Base-by-base conservation (phyloP, 139 green algal genomes). In the Picochlorum sp. region DNA sequence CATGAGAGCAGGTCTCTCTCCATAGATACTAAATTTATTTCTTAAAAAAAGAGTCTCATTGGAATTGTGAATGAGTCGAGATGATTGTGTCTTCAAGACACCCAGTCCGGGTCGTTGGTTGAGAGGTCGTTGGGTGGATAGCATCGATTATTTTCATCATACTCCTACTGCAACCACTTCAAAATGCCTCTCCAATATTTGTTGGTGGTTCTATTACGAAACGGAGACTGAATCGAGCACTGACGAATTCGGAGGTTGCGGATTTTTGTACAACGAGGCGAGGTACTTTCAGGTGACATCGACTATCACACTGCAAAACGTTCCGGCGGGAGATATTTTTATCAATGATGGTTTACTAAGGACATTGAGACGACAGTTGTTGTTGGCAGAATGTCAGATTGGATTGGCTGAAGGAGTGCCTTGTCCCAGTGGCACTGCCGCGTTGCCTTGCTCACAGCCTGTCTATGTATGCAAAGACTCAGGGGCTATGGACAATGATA, bases 381-480 rank as follows among this genome's bases (percentile, higher is more conserved):
- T 47, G n/a, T 20, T 75, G 26, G 16, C 57, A 23, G n/a, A 32
- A 11, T 75, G 69, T 55, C 69, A 75, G 44, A 62, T 75, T 41
- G 20, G 21, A 24, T 51, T 75, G 41, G 61, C 30, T 21, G 23
- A 41, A 18, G 37, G 61, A 18, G 15, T 16, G 9, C 14, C 37
- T 23, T 66, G 61, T 15, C 18, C 34, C 14, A 54, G 37, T 45
- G 61, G 37, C 14, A 55, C 14, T 21, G 26, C 14, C 10, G 8
- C 16, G 5, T 34, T 66, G 15, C 61, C 61, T 38, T 66, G 61
- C n/a, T 20, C 37, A 7, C 21, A 66, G 5, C 61, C 61, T 18
- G 14, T 56, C n/a, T 66, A 32, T 57, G 32, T 23, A 18, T 66
- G 61, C 47, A 16, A 41, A 15, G 24, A 15, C 18, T 23, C 21